Conservation (phyloP, 139 green algal species). For the Coelastrella sp. region DNA sequence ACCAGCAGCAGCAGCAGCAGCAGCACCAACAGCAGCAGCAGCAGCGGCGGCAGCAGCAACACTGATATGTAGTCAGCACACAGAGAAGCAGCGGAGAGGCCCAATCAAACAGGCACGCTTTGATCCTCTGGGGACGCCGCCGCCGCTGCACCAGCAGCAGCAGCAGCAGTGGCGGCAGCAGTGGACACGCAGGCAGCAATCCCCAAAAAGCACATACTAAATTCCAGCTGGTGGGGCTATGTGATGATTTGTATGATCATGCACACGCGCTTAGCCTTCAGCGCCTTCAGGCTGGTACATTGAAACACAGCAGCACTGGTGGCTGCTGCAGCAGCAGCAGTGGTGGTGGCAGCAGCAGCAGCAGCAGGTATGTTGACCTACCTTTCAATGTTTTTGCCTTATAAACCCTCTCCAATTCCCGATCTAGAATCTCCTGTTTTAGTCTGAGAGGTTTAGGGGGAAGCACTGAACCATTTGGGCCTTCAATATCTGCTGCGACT, state of each 20-base stretch:
- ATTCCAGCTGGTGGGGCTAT: too few relatives aligned
- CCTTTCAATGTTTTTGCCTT: constrained; percentile 53
- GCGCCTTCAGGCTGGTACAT: too few relatives aligned
- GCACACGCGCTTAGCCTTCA: too few relatives aligned
- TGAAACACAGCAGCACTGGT: neutral
- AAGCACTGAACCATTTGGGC: neutral
- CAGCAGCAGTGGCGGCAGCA: neutral
- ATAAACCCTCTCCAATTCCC: constrained; percentile 63
- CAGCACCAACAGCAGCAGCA: too few relatives aligned
- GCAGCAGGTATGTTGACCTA: neutral
- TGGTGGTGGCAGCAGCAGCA: neutral
- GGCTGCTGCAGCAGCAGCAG: neutral
- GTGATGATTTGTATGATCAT: too few relatives aligned
- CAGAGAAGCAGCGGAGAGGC: too few relatives aligned
- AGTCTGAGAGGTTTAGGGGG: constrained; percentile 51
- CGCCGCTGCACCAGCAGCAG: constrained; percentile 54
- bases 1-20: too few relatives aligned
- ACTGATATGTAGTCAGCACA: neutral
- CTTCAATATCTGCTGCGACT: neutral
- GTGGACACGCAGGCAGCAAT: too few relatives aligned
- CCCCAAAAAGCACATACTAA: too few relatives aligned
- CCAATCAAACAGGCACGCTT: too few relatives aligned
- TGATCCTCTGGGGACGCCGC: too few relatives aligned
- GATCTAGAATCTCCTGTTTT: constrained; percentile 52
- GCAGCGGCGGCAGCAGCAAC: too few relatives aligned